Conservation (phyloP, 768 basidiomycete species). For the Hericium coralloides region DNA sequence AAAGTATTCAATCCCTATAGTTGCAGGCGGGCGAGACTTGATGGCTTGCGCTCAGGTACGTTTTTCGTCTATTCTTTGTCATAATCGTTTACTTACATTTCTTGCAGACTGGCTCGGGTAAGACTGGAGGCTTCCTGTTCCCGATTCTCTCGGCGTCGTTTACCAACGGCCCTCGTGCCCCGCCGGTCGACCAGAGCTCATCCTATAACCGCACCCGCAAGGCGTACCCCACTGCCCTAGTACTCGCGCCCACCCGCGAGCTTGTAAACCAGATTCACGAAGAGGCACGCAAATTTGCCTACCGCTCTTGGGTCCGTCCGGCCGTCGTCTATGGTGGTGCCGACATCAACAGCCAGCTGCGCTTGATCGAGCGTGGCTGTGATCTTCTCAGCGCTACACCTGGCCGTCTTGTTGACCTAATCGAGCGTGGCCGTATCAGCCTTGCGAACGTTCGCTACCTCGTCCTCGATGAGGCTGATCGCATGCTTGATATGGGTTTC, state of each 20-base stretch:
- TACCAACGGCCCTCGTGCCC: constrained; percentile 64
- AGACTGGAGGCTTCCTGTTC: constrained; percentile 98
- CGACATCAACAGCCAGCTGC: constrained; percentile 93
- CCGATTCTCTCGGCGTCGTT: constrained; percentile 96
- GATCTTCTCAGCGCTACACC: constrained; percentile 96
- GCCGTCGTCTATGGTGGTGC: constrained; percentile 99
- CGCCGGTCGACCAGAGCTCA: constrained; percentile 43
- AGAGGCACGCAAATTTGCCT: constrained; percentile 97
- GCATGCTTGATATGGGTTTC: constrained; percentile 99
- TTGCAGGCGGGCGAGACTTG: constrained; percentile 79
- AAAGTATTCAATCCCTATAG: constrained; percentile 99
- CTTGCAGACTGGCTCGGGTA: constrained; percentile 93
- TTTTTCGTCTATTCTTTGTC: constrained; percentile 8
- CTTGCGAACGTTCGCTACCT: constrained; percentile 95
- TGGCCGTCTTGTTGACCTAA: constrained; percentile 95
- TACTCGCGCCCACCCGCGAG: constrained; percentile 97
- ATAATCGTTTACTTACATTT: constrained; percentile 10
- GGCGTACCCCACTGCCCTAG: constrained; percentile 94
- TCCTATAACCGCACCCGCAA: constrained; percentile 67
- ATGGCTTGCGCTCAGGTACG: constrained; percentile 92
- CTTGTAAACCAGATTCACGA: constrained; percentile 99
- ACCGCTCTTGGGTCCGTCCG: constrained; percentile 98
- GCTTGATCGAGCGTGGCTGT: constrained; percentile 91
- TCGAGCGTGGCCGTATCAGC: constrained; percentile 95
- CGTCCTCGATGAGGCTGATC: constrained; percentile 98